phyloP scores from a whole-genome alignment of 768 basidiomycete species.

The Mycena amicta region DNA sequence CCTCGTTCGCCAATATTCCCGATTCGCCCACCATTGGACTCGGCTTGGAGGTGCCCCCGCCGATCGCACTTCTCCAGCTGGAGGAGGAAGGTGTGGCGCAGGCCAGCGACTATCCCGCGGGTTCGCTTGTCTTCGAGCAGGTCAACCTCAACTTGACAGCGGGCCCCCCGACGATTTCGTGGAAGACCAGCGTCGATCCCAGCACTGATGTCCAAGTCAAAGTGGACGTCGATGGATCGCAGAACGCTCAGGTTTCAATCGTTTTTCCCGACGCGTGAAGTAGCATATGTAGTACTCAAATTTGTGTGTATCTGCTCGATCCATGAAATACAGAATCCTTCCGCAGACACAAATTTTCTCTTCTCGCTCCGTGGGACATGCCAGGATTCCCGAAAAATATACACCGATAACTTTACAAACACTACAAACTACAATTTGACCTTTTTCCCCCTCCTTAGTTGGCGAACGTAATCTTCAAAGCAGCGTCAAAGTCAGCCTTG shows the following conservation, averaged over 20 bases:
- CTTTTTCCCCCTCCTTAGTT: neutral
- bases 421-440: neutral
- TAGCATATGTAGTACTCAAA: neutral
- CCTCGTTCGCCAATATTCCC: constrained; percentile 1
- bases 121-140: constrained; percentile 2
- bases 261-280: neutral
- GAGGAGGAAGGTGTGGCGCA: constrained; percentile 9
- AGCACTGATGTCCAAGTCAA: constrained; percentile 6
- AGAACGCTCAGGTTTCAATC: constrained; percentile 6
- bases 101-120: constrained; percentile 14
- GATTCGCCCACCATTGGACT: constrained; percentile 5
- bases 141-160: constrained; percentile 7
- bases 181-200: constrained; percentile 8
- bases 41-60: constrained; percentile 7
- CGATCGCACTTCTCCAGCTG: constrained; percentile 3
- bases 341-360: too few species aligned
- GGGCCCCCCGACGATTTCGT: neutral
- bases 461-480: constrained; percentile 27
- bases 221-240: constrained; percentile 12
- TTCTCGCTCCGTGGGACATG: too few species aligned
- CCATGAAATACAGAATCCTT: too few species aligned
- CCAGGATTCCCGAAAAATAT: too few species aligned
- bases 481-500: constrained; percentile 41
- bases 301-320: neutral
- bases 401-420: too few species aligned